Evolutionary conservation across 371 early-diverging fungal genomes (phyloP).

Genomic region (Blastocladiella emersonii): DNA sequence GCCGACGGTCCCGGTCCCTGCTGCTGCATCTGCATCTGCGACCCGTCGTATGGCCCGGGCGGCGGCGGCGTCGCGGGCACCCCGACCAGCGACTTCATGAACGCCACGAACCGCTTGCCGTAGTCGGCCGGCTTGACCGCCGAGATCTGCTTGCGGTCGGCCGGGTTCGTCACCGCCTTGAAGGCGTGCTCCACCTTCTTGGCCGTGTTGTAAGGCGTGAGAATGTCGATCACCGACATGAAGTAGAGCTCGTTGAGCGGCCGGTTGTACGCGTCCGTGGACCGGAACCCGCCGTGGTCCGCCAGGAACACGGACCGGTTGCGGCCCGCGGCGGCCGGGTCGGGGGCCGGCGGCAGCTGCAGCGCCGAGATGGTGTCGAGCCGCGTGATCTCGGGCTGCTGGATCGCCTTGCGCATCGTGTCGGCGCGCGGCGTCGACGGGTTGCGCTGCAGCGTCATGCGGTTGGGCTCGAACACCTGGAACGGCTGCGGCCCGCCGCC

Average conservation of each 20-base stretch:
- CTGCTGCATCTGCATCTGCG: too few relatives aligned
- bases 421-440: slow-evolving; percentile 13
- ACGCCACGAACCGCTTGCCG: slow-evolving; percentile 67
- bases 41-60: neutral
- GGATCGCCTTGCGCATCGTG: neutral
- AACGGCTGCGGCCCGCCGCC: neutral
- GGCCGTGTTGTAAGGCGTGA: slow-evolving; percentile 73
- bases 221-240: slow-evolving; percentile 87
- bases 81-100: slow-evolving; percentile 37
- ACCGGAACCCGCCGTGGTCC: slow-evolving; percentile 76
- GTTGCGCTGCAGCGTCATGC: slow-evolving; percentile 27
- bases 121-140: slow-evolving; percentile 75
- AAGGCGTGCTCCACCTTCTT: slow-evolving; percentile 76
- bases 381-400: slow-evolving; percentile 12
- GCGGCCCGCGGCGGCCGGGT: slow-evolving; percentile 37
- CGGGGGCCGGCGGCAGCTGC: slow-evolving; percentile 18
- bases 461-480: slow-evolving; percentile 24
- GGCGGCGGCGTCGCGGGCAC: neutral
- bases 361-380: slow-evolving; percentile 17
- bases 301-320: slow-evolving; percentile 63
- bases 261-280: slow-evolving; percentile 54
- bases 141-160: slow-evolving; percentile 50
- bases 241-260: slow-evolving; percentile 63
- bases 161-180: slow-evolving; percentile 51
- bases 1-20: neutral